Evolutionary conservation across 352 stramenopile genomes (phyloP), one percentile per base, ranked within the genome.

Genomic region (Phytophthora agathidicida): DNA sequence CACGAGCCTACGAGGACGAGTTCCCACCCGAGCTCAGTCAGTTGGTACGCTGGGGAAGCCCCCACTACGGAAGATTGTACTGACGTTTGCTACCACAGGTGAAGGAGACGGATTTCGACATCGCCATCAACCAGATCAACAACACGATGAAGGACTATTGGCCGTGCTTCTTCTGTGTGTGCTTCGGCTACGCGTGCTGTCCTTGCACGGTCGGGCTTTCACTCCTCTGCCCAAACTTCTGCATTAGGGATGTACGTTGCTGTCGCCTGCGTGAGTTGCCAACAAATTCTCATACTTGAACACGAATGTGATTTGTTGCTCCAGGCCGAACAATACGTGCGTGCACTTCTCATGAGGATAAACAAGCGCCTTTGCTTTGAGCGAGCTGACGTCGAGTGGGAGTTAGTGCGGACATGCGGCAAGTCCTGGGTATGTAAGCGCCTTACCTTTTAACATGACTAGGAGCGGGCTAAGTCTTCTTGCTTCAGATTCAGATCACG

Each of bases 41-140:
- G n/a, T 54, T 89, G 64, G 80, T 89, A 48, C 31, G 60, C 39
- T 19, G 8, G 13, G 3, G 37, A 5, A 22, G n/a, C 16, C 28
- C 11, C 7, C 10, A 26, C 7, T 6, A 42, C 23, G 23, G 20
- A 50, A 7, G 22, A 10, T 7, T 7, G 22, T 10, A n/a, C 16
- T 31, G 24, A 17, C 11, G 32, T 35, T 19, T 35, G 3, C 42
- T 28, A 37, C 20, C 23, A 11, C 41, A 83, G 63, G 67, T 87
- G 22, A 71, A 80, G 33, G 63, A 83, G 23, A 59, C 73, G 19
- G 79, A 92, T 32, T 92, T 92, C 43, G 68, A 78, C 41, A 73
- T 78, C 13, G 83, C 83, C 26, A 87, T 92, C 63, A 89, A 90
- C 63, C 78, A 92, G 73, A 87, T 92, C 68, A 92, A 92, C 80